Evolutionary conservation across 1,284 basidiomycete species (phyloP), one percentile per base, ranked within the genome.

Genomic region (Ustilago sp.): DNA sequence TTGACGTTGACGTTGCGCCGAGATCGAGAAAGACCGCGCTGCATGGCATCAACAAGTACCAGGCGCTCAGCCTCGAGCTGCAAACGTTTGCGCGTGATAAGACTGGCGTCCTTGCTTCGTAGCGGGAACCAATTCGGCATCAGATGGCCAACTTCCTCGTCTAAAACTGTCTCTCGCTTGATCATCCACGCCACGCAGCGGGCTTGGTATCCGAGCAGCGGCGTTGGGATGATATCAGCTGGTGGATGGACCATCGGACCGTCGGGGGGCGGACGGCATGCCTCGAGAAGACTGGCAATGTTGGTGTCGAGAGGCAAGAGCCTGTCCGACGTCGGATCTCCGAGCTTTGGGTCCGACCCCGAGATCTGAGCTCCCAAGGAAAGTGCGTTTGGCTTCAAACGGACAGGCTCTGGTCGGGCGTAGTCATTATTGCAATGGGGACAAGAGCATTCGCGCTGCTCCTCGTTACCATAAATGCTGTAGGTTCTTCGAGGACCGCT

Each of bases 171-270:
- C 48, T 77, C 75, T 11, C 66, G 52, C 41, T 69, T 66, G 56
- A 77, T 63, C 75, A 77, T 74, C 75, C 75, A 77, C 1, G 70
- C 71, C 7, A 77, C 39, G 23, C 75, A 77, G 19, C 75, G 75
- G 4, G 75, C 75, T 43, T 77, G 75, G 47, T 77, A 77, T 41
- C 60, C 58, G 8, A 77, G 38, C 57, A 77, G 54, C 7, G 67
- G 71, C 4, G 75, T 74, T 8, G 63, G 67, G 15, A 77, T 74
- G 39, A 71, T 59, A 50, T 74, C 75, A 12, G 61, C 19, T 0
- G 75, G 71, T 8, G 75, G 75, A 47, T 57, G 64, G 23, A 56
- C 59, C 28, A 55, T 41, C 4, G 67, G 63, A 4, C 75, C 71
- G 12, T 68, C 64, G 17, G 54, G 8, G 15, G 61, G 75, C 4